Base-by-base conservation (phyloP, 2,329 filamentous ascomycete species). In the Talaromyces sp. region DNA sequence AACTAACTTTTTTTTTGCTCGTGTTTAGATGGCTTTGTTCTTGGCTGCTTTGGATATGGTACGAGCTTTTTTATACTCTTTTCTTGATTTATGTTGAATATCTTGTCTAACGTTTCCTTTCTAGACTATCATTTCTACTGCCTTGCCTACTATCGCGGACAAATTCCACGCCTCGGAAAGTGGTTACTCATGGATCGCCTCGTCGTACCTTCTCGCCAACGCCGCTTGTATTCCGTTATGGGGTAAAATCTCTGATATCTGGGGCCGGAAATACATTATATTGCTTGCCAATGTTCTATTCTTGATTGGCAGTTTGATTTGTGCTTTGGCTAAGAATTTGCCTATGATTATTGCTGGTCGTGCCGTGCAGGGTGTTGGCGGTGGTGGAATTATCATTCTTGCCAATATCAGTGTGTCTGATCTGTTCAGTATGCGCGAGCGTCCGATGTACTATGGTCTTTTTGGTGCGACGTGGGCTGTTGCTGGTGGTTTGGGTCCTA, bases 241-340 rank as follows among this genome's bases (percentile, higher is more conserved):
- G 82, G 83, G 83, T 19, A 86, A 86, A 63, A 71, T 86, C 19
- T 84, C 82, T 40, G 86, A 88, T 58, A 87, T 88, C 52, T 88
- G 82, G 72, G 86, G 86, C 2, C 77, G 86, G 36, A 89, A 88
- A 61, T 80, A 80, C 11, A 78, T 86, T 44, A 72, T 88, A 27
- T 71, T 88, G 13, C 61, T 80, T 3, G 84, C 84, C 16, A 86
- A 86, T 53, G 70, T 79, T 16, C 71, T 86, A 20, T 89, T 88
- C 72, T 79, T 88, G 49, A 68, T 85, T 14, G 84, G 83, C 20
- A 85, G 82, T 30, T 69, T 87, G 48, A 74, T 88, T n/a, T 82
- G 82, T 35, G 85, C 78, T 1, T 62, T 86, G 22, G 75, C 82
- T 7, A 76, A 77, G 50, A 84, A 77, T 56, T 82, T 87, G 60